phyloP scores from a whole-genome alignment of 805 yeast genomes.

The Candida dajiaensis region DNA sequence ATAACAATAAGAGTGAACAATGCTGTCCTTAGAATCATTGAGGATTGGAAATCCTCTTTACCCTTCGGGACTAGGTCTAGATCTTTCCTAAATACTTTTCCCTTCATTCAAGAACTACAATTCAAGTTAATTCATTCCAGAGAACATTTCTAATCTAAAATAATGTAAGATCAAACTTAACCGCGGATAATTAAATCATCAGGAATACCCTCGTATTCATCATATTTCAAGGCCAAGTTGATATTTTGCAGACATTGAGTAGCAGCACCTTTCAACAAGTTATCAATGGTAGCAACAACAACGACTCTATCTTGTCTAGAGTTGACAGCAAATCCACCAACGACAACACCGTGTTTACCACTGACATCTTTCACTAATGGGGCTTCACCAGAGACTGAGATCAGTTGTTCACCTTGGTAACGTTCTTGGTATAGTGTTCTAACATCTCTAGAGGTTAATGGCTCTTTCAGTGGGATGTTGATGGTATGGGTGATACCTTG shows the following conservation, averaged over 20 bases:
- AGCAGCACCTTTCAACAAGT: slow-evolving; percentile 95
- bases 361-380: slow-evolving; percentile 88
- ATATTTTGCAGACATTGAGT: slow-evolving; percentile 97
- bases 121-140: too few relatives aligned
- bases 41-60: too few relatives aligned
- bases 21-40: too few relatives aligned
- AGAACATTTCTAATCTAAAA: background rate
- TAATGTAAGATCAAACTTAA: slow-evolving; percentile 2
- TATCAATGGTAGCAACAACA: slow-evolving; percentile 91
- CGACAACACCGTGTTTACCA: slow-evolving; percentile 90
- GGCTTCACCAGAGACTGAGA: slow-evolving; percentile 83
- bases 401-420: slow-evolving; percentile 80
- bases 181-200: slow-evolving; percentile 41
- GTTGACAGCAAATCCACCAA: slow-evolving; percentile 95
- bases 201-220: slow-evolving; percentile 95
- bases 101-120: too few relatives aligned
- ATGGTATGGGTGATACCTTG: slow-evolving; percentile 95
- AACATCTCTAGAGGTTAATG: slow-evolving; percentile 72
- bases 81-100: too few relatives aligned
- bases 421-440: slow-evolving; percentile 82
- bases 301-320: slow-evolving; percentile 87
- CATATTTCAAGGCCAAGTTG: slow-evolving; percentile 83
- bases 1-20: too few relatives aligned
- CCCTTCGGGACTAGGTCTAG: too few relatives aligned
- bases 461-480: slow-evolving; percentile 74